Conservation (phyloP, 176 grass and related monocot species). For the Bothriochloa decipiens region DNA sequence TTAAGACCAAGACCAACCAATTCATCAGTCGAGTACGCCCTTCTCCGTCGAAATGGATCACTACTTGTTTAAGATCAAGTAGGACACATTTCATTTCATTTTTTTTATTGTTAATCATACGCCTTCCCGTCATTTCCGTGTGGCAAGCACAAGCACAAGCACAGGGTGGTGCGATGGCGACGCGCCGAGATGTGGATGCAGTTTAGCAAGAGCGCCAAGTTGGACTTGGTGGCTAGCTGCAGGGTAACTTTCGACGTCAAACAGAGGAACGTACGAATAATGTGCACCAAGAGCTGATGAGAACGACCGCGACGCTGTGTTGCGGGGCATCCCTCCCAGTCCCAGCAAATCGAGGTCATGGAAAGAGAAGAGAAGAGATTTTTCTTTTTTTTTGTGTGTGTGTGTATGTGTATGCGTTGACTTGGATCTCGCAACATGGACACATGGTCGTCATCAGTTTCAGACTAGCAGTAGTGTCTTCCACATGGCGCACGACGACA, state of each 20-base stretch:
- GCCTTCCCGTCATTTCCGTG: neutral
- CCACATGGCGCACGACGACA: neutral
- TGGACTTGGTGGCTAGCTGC: neutral
- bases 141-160: neutral
- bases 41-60: neutral
- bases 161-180: neutral
- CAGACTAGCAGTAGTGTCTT: neutral
- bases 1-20: neutral
- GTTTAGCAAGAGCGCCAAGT: neutral
- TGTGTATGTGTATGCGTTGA: neutral
- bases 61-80: slow-evolving; percentile 3
- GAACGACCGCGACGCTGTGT: neutral
- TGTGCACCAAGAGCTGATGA: too few species aligned
- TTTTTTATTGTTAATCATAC: neutral
- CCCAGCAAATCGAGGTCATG: neutral
- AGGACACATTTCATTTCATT: neutral
- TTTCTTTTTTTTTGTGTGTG: too few species aligned
- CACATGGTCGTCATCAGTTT: neutral
- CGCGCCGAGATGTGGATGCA: neutral
- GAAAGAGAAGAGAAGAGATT: neutral
- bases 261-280: neutral
- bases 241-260: neutral
- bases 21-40: neutral
- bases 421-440: neutral
- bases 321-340: too few species aligned